These are phyloP conservation scores for Colletotrichum somersetense DNA, from an alignment of 2,329 filamentous ascomycete species.

Conservation along the genomic window DNA sequence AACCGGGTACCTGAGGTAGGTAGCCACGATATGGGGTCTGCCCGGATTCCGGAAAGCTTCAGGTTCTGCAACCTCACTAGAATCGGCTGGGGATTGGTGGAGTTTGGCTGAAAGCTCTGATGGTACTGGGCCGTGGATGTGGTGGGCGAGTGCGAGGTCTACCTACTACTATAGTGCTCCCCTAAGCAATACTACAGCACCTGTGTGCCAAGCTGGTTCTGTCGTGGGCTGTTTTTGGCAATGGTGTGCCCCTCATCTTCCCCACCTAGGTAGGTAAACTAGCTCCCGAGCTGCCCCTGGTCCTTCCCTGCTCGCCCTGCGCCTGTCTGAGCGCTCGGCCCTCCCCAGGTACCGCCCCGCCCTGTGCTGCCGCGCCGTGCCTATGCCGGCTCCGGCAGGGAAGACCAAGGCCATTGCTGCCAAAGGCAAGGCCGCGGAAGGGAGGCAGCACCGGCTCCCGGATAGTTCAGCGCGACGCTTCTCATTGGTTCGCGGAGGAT, in stretches of 20 bases:
- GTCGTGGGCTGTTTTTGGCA: conserved; percentile 7
- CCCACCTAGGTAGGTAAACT: conserved; percentile 2
- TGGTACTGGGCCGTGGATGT: background rate
- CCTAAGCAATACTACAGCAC: too few relatives aligned
- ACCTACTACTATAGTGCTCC: background rate
- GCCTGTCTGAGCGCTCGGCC: background rate
- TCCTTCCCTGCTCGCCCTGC: background rate
- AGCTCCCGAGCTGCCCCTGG: conserved; percentile 30
- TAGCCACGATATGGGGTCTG: background rate
- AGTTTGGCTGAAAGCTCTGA: background rate
- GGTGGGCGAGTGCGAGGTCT: background rate
- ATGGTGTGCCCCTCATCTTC: conserved; percentile 23
- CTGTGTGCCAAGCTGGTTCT: too few relatives aligned
- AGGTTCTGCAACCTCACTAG: background rate
- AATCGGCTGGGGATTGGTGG: background rate
- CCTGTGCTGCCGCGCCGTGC: conserved; percentile 6
- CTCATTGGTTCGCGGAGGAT: conserved; percentile 20
- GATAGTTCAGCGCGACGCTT: conserved; percentile 17
- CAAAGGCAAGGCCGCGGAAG: conserved; percentile 1
- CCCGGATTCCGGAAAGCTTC: background rate
- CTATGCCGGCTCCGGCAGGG: conserved; percentile 10
- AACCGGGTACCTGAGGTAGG: too few relatives aligned
- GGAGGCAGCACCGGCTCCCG: background rate
- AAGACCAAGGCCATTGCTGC: background rate
- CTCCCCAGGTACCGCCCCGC: background rate